phyloP scores from a whole-genome alignment of 305 asterid genomes.

The Fraxinus platypoda region DNA sequence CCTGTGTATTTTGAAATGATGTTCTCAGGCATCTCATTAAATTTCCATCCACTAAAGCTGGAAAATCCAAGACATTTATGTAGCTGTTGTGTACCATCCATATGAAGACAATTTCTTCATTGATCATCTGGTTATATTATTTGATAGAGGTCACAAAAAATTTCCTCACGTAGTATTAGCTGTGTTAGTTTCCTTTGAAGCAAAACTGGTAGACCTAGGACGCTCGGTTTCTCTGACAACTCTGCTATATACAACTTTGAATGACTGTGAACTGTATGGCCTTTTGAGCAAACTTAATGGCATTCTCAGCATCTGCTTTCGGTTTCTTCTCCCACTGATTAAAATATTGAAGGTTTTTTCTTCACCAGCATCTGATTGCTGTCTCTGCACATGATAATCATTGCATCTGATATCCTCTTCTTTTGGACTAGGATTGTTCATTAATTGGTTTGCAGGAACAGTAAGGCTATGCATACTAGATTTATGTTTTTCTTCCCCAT shows the following conservation, averaged over 20 bases:
- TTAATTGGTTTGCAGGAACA: constrained; percentile 36
- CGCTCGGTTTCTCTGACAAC: constrained; percentile 78
- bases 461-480: constrained; percentile 41
- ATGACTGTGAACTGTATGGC: constrained; percentile 82
- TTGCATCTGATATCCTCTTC: constrained; percentile 36
- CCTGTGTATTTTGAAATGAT: constrained; percentile 32
- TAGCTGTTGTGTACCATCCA: constrained; percentile 21
- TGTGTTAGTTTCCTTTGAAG: constrained; percentile 47
- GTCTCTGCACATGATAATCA: constrained; percentile 40
- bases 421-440: constrained; percentile 35
- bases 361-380: constrained; percentile 38
- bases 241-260: constrained; percentile 89
- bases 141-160: constrained; percentile 19
- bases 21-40: constrained; percentile 26
- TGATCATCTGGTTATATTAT: constrained; percentile 30
- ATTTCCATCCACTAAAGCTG: constrained; percentile 31
- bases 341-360: constrained; percentile 79
- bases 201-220: constrained; percentile 56
- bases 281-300: constrained; percentile 85
- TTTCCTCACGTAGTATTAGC: constrained; percentile 45
- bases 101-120: constrained; percentile 27
- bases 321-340: constrained; percentile 86
- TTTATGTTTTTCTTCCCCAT: constrained; percentile 32
- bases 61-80: constrained; percentile 28
- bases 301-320: constrained; percentile 85